Evolutionary conservation across 2,329 filamentous ascomycete species (phyloP).

Genomic region (Colletotrichum simmondsii): DNA sequence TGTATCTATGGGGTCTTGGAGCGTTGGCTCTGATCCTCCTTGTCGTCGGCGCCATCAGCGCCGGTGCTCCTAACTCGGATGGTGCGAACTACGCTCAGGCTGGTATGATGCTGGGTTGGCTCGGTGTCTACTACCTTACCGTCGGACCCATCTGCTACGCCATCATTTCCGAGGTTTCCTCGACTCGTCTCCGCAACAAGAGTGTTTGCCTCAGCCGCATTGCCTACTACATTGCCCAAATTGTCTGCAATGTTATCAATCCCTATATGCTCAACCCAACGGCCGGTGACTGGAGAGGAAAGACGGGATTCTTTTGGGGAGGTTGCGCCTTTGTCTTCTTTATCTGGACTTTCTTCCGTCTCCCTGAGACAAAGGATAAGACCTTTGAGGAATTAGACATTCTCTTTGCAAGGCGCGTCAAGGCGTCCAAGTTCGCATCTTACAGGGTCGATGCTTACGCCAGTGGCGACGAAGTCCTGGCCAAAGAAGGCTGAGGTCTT

Average conservation of each 20-base stretch:
- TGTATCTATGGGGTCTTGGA: slow-evolving; percentile 52
- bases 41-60: slow-evolving; percentile 54
- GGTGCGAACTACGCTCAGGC: slow-evolving; percentile 51
- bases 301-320: slow-evolving; percentile 46
- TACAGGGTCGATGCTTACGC: slow-evolving; percentile 26
- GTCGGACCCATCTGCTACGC: slow-evolving; percentile 56
- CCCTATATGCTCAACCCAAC: slow-evolving; percentile 48
- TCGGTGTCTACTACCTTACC: slow-evolving; percentile 53
- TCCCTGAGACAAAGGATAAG: slow-evolving; percentile 46
- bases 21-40: slow-evolving; percentile 50
- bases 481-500: background rate
- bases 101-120: slow-evolving; percentile 54
- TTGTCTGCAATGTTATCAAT: slow-evolving; percentile 47
- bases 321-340: slow-evolving; percentile 33
- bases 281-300: slow-evolving; percentile 48
- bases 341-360: slow-evolving; percentile 47
- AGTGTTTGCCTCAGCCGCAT: slow-evolving; percentile 53
- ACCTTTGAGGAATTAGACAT: slow-evolving; percentile 48
- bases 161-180: slow-evolving; percentile 48
- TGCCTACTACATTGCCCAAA: slow-evolving; percentile 50
- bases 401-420: slow-evolving; percentile 38
- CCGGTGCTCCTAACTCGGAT: slow-evolving; percentile 46
- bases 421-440: slow-evolving; percentile 12
- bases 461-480: slow-evolving; percentile 15
- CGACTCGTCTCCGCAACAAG: slow-evolving; percentile 53